Conservation (phyloP, 2,329 filamentous ascomycete species). For the Teratosphaeria nubilosa region DNA sequence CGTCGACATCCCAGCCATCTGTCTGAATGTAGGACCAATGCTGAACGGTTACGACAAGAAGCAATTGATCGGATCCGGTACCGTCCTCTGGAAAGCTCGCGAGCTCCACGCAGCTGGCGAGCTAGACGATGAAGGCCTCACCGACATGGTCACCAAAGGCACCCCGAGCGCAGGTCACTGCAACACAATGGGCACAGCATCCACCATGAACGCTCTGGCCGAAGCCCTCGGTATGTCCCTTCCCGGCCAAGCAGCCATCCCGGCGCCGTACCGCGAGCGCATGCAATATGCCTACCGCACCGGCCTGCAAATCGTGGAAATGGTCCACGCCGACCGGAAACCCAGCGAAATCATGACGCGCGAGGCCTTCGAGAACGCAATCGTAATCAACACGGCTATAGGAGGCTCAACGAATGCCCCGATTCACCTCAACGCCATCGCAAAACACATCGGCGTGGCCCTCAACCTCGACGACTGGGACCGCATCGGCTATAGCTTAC, state of each 20-base stretch:
- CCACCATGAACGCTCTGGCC: conserved; percentile 24
- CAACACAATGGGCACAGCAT: conserved; percentile 24
- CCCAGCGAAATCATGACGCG: conserved; percentile 48
- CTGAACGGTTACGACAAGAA: conserved; percentile 19
- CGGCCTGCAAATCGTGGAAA: conserved; percentile 22
- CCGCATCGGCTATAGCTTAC: conserved; percentile 38
- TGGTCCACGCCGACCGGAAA: conserved; percentile 21
- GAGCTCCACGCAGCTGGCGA: conserved; percentile 20
- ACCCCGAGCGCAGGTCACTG: conserved; percentile 22
- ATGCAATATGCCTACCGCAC: conserved; percentile 22
- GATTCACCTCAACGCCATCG: conserved; percentile 46
- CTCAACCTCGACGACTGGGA: conserved; percentile 47
- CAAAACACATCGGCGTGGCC: conserved; percentile 43
- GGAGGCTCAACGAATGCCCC: conserved; percentile 49
- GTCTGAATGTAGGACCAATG: conserved; percentile 24
- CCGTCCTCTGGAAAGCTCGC: conserved; percentile 22
- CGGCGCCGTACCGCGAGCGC: conserved; percentile 20
- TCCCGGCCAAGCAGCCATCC: conserved; percentile 20
- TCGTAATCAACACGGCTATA: conserved; percentile 45
- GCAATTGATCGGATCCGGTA: conserved; percentile 18
- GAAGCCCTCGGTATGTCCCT: conserved; percentile 24
- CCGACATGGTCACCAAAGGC: conserved; percentile 19
- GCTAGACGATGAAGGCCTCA: conserved; percentile 18
- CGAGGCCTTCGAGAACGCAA: conserved; percentile 47
- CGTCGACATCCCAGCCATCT: conserved; percentile 22